phyloP scores from a whole-genome alignment of 2,329 filamentous ascomycete genomes.

The Alternaria sp. region DNA sequence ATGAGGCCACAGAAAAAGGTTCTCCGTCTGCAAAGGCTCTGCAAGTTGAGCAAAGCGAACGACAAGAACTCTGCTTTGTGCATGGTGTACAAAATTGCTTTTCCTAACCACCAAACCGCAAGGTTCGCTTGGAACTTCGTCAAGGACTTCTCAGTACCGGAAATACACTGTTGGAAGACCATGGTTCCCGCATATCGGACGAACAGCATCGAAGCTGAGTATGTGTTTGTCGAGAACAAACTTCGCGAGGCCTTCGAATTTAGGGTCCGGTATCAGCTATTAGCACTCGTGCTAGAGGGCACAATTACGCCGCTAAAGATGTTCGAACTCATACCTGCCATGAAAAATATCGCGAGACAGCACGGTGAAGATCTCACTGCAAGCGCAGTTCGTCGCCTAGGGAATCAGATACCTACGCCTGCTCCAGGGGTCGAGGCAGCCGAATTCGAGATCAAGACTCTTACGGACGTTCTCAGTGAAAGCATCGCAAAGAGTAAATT shows the following conservation, averaged over 20 bases:
- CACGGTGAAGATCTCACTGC: conserved; percentile 64
- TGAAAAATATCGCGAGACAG: conserved; percentile 41
- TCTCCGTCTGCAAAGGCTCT: conserved; percentile 40
- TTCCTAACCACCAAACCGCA: conserved; percentile 24
- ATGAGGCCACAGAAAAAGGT: conserved; percentile 4
- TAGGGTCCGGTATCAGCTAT: conserved; percentile 33
- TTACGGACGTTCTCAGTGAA: conserved; percentile 15
- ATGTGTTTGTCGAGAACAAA: conserved; percentile 70
- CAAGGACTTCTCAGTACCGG: conserved; percentile 36
- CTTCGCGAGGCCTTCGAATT: conserved; percentile 25
- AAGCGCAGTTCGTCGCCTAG: conserved; percentile 74
- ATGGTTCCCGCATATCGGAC: conserved; percentile 57
- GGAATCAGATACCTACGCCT: conserved; percentile 56
- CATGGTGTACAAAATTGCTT: conserved; percentile 59
- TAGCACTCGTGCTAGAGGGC: conserved; percentile 38
- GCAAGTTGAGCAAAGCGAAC: conserved; percentile 49
- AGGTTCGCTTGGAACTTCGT: conserved; percentile 46
- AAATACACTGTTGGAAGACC: conserved; percentile 23
- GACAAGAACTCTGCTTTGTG: conserved; percentile 55
- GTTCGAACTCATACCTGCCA: conserved; percentile 29
- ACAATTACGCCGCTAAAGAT: conserved; percentile 28
- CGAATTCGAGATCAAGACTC: conserved; percentile 10
- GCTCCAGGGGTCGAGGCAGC: conserved; percentile 21
- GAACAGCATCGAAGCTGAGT: conserved; percentile 64
- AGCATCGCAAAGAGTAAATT: conserved; percentile 17